Conservation (phyloP, 2,329 filamentous ascomycete genomes). For the Arthrocladium fulminans region DNA sequence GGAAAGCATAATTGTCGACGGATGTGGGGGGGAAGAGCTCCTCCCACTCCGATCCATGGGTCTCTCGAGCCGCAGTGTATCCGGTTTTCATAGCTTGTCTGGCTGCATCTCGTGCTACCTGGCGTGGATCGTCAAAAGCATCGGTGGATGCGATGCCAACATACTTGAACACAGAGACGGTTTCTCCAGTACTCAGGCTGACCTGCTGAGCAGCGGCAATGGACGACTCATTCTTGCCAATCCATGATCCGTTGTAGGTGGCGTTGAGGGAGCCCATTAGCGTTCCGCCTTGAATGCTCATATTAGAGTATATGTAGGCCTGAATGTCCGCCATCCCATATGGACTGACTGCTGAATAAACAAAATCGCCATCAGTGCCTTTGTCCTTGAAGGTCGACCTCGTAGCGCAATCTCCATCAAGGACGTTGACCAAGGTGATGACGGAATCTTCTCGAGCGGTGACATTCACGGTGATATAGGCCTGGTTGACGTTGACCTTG, state of each 20-base stretch:
- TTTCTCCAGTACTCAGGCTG: conserved; percentile 44
- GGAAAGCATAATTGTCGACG: conserved; percentile 54
- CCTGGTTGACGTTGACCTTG: conserved; percentile 54
- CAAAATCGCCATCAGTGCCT: conserved; percentile 45
- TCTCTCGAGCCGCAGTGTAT: conserved; percentile 45
- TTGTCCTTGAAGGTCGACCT: conserved; percentile 52
- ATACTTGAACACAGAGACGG: conserved; percentile 54
- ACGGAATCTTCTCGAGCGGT: conserved; percentile 45
- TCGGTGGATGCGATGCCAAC: conserved; percentile 61
- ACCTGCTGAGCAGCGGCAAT: conserved; percentile 54
- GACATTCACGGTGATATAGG: conserved; percentile 52
- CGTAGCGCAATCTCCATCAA: conserved; percentile 61
- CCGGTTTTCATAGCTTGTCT: conserved; percentile 43
- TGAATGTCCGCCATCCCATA: conserved; percentile 53
- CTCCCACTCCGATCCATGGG: conserved; percentile 56
- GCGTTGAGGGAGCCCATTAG: conserved; percentile 32
- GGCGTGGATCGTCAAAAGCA: conserved; percentile 52
- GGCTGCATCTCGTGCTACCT: conserved; percentile 48
- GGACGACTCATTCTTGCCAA: conserved; percentile 52
- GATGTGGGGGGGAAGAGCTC: conserved; percentile 51
- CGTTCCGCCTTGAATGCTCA: conserved; percentile 35
- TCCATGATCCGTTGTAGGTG: conserved; percentile 35
- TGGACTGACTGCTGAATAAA: conserved; percentile 59
- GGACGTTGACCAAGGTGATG: conserved; percentile 54
- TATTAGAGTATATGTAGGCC: conserved; percentile 47